These are phyloP conservation scores for Tolypocladium guangdongense DNA, from an alignment of 2,329 filamentous ascomycete species.

Conservation along the genomic window DNA sequence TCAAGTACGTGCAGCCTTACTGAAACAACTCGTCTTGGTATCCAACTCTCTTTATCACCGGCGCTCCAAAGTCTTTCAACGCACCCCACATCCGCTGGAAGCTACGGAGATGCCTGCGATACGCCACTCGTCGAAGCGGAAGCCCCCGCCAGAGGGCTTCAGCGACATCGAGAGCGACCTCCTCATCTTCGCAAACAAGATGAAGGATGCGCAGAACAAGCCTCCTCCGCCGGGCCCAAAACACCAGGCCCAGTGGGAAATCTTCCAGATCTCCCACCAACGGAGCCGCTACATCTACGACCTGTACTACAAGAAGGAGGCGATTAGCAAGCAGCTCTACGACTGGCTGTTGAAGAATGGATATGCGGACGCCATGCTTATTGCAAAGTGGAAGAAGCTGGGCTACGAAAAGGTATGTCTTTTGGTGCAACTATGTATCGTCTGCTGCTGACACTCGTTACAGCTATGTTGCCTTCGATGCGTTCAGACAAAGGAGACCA, in stretches of 20 bases:
- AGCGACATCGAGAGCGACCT: constrained; percentile 81
- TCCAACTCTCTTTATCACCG: neutral
- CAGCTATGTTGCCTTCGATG: constrained; percentile 89
- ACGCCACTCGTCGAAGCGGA: constrained; percentile 63
- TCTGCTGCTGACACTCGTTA: constrained; percentile 12
- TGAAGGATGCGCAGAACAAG: constrained; percentile 91
- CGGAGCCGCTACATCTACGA: constrained; percentile 91
- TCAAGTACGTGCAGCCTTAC: constrained; percentile 2
- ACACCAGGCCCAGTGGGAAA: constrained; percentile 90
- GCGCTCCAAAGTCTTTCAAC: neutral
- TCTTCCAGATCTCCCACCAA: constrained; percentile 95
- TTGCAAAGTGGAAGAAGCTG: constrained; percentile 99
- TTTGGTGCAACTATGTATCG: neutral
- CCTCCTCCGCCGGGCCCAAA: constrained; percentile 69
- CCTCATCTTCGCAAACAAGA: constrained; percentile 77
- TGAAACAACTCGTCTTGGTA: neutral
- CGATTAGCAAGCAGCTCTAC: constrained; percentile 84
- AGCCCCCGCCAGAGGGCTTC: constrained; percentile 77
- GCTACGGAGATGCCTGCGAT: constrained; percentile 58
- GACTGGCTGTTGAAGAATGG: constrained; percentile 95
- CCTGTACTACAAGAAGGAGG: constrained; percentile 94
- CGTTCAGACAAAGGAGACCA: constrained; percentile 99
- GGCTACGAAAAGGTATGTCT: constrained; percentile 83
- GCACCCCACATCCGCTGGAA: neutral
- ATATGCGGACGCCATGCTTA: constrained; percentile 89